Base-by-base conservation (phyloP, 2,329 filamentous ascomycete species). In the Lasiodiplodia sp. region DNA sequence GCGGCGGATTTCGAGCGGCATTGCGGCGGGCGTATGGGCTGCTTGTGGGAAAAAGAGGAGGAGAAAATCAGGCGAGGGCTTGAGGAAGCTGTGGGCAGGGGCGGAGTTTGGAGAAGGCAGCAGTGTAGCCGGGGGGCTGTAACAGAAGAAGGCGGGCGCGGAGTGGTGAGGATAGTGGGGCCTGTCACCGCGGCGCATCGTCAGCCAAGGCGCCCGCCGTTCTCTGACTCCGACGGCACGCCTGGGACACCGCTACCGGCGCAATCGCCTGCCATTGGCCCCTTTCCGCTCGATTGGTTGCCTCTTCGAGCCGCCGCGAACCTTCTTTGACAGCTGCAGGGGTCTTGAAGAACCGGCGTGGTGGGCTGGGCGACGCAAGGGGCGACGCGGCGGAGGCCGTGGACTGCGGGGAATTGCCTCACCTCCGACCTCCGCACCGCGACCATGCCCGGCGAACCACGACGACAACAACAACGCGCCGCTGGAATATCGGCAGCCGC, bases 1-100 rank as follows among this genome's bases (percentile, higher is more conserved):
- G 11, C 71, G 75, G 8, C 72, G 75, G 25, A 81, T 51, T 73
- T 80, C 72, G 53, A 81, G 76, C 21, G 75, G 74, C 79, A 81
- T 81, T 1, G 67, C 70, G 69, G 40, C 18, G 16, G 14, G 37
- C 31, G 11, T 51, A 28, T 4, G 44, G 16, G 49, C 6, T 1
- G 8, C 31, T 2, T 31, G 28, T 18, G 21, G 7, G 31, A 25
- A 11, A 18, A 25, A 34, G 63, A 44, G 37, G 63, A 44, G 31
- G 28, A 31, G 4, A 18, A n/a, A 16, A 12, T 8, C 25, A 21
- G 44, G 18, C 4, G 7, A 37, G 4, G 37, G 21, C 23, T 16
- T n/a, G 23, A 53, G 51, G 21, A 28, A 40, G 38, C n/a, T 14
- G 31, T 47, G 14, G 52, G 10, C 23, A 28, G 38, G 11, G 16